phyloP scores from a whole-genome alignment of 805 yeast species.

The Blastobotrys terrestris region DNA sequence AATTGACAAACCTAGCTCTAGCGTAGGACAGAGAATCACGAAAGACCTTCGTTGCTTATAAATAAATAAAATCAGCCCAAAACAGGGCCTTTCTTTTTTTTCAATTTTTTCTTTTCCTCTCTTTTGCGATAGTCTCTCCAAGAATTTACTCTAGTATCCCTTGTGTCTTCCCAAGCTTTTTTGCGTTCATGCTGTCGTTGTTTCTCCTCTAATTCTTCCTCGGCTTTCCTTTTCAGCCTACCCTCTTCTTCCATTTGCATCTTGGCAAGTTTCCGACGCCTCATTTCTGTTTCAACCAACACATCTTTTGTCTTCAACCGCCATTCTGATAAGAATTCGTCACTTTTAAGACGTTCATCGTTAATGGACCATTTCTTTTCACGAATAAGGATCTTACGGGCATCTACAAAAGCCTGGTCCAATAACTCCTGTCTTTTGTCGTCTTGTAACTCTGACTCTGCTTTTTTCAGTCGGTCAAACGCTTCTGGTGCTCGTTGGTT shows the following conservation, averaged over 20 bases:
- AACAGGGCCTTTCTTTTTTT: constrained; percentile 38
- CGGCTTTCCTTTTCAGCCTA: constrained; percentile 32
- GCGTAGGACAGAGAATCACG: neutral
- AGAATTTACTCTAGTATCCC: constrained; percentile 51
- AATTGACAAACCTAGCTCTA: too few species aligned
- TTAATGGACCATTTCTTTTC: constrained; percentile 35
- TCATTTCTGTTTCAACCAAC: constrained; percentile 42
- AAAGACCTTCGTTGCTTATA: too few species aligned
- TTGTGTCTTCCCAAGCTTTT: constrained; percentile 52
- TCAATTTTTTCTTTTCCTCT: constrained; percentile 42
- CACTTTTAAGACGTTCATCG: constrained; percentile 34
- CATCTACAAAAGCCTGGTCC: constrained; percentile 41
- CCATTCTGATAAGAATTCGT: constrained; percentile 38
- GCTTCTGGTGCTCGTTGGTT: constrained; percentile 58
- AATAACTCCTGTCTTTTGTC: constrained; percentile 37
- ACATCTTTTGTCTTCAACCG: constrained; percentile 37
- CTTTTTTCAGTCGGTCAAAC: constrained; percentile 52
- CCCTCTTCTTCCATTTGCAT: constrained; percentile 39
- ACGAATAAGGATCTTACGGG: constrained; percentile 34
- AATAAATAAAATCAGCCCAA: constrained; percentile 30
- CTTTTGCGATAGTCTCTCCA: constrained; percentile 51
- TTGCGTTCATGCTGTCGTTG: constrained; percentile 35
- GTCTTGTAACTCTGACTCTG: constrained; percentile 40
- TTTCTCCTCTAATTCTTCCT: constrained; percentile 30
- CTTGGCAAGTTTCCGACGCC: constrained; percentile 38